Evolutionary conservation across 768 basidiomycete species (phyloP).

Genomic region (Tylopilus sp.): DNA sequence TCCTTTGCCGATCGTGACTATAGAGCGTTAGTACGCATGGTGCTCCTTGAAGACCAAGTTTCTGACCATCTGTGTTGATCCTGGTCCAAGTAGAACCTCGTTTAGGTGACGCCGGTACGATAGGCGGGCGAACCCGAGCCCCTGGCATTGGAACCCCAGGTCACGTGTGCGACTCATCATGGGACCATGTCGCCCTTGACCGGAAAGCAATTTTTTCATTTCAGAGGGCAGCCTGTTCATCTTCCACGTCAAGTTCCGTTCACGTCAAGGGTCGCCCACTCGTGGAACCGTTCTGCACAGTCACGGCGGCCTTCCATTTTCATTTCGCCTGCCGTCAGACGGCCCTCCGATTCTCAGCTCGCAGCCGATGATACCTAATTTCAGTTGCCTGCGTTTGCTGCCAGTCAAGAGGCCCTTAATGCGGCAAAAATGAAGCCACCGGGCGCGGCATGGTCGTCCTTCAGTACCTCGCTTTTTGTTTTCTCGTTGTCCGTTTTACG

Average conservation of each 20-base stretch:
- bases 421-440: neutral
- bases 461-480: neutral
- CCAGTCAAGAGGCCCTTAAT: neutral
- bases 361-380: constrained; percentile 14
- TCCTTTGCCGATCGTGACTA: constrained; percentile 37
- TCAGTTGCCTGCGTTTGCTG: constrained; percentile 6
- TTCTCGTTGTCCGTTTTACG: neutral
- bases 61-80: constrained; percentile 23
- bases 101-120: constrained; percentile 3
- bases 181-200: neutral
- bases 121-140: constrained; percentile 21
- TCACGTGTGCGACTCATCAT: constrained; percentile 19
- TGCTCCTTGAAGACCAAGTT: neutral
- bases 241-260: constrained; percentile 18
- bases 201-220: neutral
- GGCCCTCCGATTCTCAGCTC: constrained; percentile 5
- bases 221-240: neutral
- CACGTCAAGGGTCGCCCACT: constrained; percentile 9
- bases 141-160: constrained; percentile 17
- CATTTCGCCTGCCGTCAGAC: constrained; percentile 14
- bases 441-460: neutral
- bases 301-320: constrained; percentile 20
- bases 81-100: neutral
- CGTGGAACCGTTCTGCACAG: constrained; percentile 4
- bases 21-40: neutral